Base-by-base conservation (phyloP, 164 flowering plant species). In the Sextonia rubra region DNA sequence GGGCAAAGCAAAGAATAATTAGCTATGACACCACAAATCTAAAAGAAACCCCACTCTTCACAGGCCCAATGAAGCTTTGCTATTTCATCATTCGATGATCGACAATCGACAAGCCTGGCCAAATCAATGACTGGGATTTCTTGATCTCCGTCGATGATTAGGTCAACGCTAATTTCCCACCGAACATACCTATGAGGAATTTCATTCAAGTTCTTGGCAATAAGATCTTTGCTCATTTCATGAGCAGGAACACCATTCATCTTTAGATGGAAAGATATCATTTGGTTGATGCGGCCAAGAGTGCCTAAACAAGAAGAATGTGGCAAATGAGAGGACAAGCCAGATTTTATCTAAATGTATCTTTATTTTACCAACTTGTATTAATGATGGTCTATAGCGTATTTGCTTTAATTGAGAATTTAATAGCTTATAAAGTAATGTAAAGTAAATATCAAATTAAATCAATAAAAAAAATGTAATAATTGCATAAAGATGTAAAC, bases 41-140 rank as follows among this genome's bases (percentile, higher is more conserved):
- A 88, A 67, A 87, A 83, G 72, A 87, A 85, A 20, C 90, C 90
- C 88, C 88, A 85, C 3, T 85, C 82, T 61, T 74, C 64, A 52
- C 88, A 87, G 7, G 88, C 90, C 15, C 11, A 14, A 47, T 86
- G 81, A 30, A 86, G 77, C 73, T 79, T 80, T 20, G 25, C 70
- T 69, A 80, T n/a, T 69, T 86, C 87, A 66, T 67, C 70, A 4
- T 62, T 58, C 14, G 66, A 47, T 12, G 14, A 73, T 37, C 2
- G 22, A 24, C 48, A 65, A 27, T 75, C 73, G 15, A 11, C 47
- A 12, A 70, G 75, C 55, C 52, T 80, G 64, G 64, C 30, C 71
- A 84, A 75, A 69, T 86, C 85, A 9, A 84, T 75, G 24, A 79
- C 72, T 1, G 89, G 87, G 69, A 86, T 76, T 26, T 78, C 73